phyloP scores from a whole-genome alignment of 108 stramenopile species.

The Discostella pseudostelligera region DNA sequence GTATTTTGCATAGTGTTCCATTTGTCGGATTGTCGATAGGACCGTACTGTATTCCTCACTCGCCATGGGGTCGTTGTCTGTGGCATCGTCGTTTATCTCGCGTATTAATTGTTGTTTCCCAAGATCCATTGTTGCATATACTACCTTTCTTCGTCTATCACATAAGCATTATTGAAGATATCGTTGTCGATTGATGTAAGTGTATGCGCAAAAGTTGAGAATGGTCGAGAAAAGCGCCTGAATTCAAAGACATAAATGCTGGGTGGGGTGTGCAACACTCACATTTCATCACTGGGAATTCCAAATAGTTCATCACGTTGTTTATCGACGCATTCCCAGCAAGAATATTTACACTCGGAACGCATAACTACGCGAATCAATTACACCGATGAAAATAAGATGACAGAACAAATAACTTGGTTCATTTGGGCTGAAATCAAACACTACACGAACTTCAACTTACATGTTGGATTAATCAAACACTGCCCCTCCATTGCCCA shows the following conservation, averaged over 20 bases:
- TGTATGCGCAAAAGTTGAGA: too few species aligned
- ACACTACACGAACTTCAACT: background rate
- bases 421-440: background rate
- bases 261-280: too few species aligned
- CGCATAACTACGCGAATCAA: slow-evolving; percentile 17
- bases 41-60: slow-evolving; percentile 1
- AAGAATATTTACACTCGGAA: slow-evolving; percentile 24
- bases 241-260: too few species aligned
- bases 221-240: too few species aligned
- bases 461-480: slow-evolving; percentile 6
- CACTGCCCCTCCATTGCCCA: slow-evolving; percentile 19
- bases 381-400: background rate
- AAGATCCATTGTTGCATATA: slow-evolving; percentile 18
- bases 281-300: too few species aligned
- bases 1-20: slow-evolving; percentile 36
- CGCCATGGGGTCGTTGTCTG: slow-evolving; percentile 9
- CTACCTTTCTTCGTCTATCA: too few species aligned
- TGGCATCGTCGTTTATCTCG: slow-evolving; percentile 1
- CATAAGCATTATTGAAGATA: too few species aligned
- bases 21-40: background rate
- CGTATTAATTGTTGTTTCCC: slow-evolving; percentile 25
- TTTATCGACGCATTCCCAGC: slow-evolving; percentile 31
- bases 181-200: too few species aligned
- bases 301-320: too few species aligned
- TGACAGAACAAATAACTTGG: background rate